These are phyloP conservation scores for Hypoxylon sp. DNA, from an alignment of 2,329 filamentous ascomycete genomes.

Conservation along the genomic window DNA sequence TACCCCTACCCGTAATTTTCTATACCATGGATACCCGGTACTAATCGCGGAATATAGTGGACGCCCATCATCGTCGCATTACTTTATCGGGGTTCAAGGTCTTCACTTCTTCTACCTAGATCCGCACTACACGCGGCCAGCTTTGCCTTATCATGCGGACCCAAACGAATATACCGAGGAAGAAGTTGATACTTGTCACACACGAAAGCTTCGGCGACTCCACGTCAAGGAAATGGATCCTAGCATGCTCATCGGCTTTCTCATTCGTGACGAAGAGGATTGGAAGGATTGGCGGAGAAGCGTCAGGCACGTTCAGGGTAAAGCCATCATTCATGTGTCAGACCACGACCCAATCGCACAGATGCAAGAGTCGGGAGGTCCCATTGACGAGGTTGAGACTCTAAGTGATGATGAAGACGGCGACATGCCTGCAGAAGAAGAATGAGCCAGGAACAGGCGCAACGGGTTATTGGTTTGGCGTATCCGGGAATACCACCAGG, in stretches of 20 bases:
- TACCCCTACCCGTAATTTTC: not conserved
- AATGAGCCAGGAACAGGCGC: conserved; percentile 31
- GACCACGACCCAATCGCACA: conserved; percentile 75
- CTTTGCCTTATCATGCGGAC: conserved; percentile 75
- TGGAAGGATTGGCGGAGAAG: conserved; percentile 86
- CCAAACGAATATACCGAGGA: conserved; percentile 74
- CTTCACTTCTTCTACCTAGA: conserved; percentile 94
- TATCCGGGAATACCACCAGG: conserved; percentile 39
- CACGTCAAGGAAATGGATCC: conserved; percentile 96
- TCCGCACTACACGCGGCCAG: conserved; percentile 86
- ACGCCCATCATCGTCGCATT: conserved; percentile 87
- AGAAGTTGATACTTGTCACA: conserved; percentile 89
- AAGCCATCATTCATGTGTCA: conserved; percentile 87
- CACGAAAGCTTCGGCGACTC: conserved; percentile 83
- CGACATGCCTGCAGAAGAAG: conserved; percentile 32
- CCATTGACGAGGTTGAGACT: conserved; percentile 90
- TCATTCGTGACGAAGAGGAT: conserved; percentile 86
- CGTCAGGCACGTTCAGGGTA: conserved; percentile 83
- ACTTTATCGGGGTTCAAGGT: conserved; percentile 74
- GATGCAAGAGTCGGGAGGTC: conserved; percentile 74
- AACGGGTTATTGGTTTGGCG: conserved; percentile 33
- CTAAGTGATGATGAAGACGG: conserved; percentile 77
- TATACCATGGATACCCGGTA: conserved; percentile 8
- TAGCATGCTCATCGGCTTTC: conserved; percentile 95
- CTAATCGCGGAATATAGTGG: conserved; percentile 70